A percentile compares a stretch with the other conserved stretches of the same genome.
These are phyloP conservation scores for Pleochaeta shiraiana DNA, from an alignment of 2,329 filamentous ascomycete genomes.

Conservation along the genomic window DNA sequence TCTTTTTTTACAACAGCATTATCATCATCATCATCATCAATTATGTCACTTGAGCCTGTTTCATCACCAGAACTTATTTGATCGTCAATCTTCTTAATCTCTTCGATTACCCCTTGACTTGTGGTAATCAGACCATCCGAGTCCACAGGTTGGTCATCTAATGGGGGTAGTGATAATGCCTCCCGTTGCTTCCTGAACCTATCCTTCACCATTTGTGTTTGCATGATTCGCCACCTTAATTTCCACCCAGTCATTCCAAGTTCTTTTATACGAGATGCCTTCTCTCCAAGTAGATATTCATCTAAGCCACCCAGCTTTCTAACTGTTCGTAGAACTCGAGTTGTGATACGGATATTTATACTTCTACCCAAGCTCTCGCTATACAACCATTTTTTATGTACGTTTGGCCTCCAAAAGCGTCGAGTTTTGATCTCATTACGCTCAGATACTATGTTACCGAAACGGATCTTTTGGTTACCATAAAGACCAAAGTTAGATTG, in stretches of 20 bases:
- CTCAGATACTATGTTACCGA: slow-evolving; percentile 55
- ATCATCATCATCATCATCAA: too few species aligned
- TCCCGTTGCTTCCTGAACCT: slow-evolving; percentile 43
- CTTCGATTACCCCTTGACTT: slow-evolving; percentile 15
- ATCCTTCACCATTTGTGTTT: slow-evolving; percentile 43
- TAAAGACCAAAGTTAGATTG: slow-evolving; percentile 60
- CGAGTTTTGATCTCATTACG: slow-evolving; percentile 48
- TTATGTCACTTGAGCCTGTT: too few species aligned
- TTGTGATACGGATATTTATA: slow-evolving; percentile 46
- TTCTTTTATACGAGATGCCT: slow-evolving; percentile 57
- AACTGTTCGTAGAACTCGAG: slow-evolving; percentile 50
- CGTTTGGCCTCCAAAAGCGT: slow-evolving; percentile 54
- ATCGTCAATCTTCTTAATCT: slow-evolving; percentile 21
- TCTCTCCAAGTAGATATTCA: slow-evolving; percentile 70
- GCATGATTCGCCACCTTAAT: slow-evolving; percentile 75
- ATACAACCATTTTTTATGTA: slow-evolving; percentile 40
- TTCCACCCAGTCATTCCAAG: slow-evolving; percentile 81
- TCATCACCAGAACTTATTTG: slow-evolving; percentile 24
- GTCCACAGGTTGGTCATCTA: slow-evolving; percentile 20
- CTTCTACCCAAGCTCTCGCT: slow-evolving; percentile 36
- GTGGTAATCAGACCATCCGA: slow-evolving; percentile 20
- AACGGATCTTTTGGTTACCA: slow-evolving; percentile 46
- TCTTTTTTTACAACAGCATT: slow-evolving; percentile 12
- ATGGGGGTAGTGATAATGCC: slow-evolving; percentile 38
- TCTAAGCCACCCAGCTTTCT: slow-evolving; percentile 78